Base-by-base conservation (phyloP, 257 asterid genomes). In the Nicotiana knightiana region DNA sequence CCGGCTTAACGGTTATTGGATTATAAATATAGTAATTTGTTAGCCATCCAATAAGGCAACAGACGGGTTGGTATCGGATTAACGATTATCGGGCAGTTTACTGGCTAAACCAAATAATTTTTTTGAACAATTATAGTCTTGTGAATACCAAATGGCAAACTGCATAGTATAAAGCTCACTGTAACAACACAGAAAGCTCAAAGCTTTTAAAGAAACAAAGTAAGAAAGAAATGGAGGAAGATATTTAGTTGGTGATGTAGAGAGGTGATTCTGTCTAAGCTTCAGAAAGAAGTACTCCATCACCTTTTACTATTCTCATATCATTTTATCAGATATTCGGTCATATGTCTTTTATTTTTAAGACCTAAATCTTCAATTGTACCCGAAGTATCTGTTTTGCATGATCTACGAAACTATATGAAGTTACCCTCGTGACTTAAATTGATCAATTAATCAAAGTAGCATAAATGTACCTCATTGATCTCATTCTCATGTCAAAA, bases 231-330 rank as follows among this genome's bases (percentile, higher is more conserved):
- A 70, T 70, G 77, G 77, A 70, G 58, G 77, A 43, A 70, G 58
- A 70, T 70, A 11, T 21, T n/a, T n/a, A 9, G n/a, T n/a, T 43
- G 55, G 58, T 70, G 58, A 43, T 70, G 58, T 33, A 39, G 55
- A n/a, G 57, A 70, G 77, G 77, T 70, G 77, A 70, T 70, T 39
- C 57, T 70, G 32, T 39, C 17, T 70, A 70, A 70, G 58, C 77
- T 39, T 43, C 54, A 37, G 55, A 67, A 17, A 67, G 32, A 55
- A 67, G 54, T 67, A 18, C 54, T 35, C 77, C 33, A n/a, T 68
- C 77, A 37, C 35, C 77, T 70, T 70, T 43, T 43, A 70, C 58
- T 43, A 11, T 43, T 68, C 10, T 43, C 3, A 28, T 70, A 5
- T 10, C 58, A 10, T 39, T 39, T 70, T 43, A n/a, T n/a, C 35